phyloP scores from a whole-genome alignment of 768 basidiomycete genomes.

The Macrolepiota dolichaula region DNA sequence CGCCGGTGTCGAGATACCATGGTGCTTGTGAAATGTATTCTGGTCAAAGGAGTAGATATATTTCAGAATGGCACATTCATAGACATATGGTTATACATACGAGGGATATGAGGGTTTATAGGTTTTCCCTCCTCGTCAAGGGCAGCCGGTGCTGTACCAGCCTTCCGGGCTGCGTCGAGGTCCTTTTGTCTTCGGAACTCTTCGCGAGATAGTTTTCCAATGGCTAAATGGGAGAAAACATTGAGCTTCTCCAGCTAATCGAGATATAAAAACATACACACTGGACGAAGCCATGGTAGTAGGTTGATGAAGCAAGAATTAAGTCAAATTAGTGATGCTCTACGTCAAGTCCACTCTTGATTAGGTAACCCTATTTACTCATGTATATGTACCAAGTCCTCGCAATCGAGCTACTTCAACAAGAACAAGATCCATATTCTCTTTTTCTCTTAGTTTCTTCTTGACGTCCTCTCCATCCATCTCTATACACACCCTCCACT shows the following conservation, averaged over 20 bases:
- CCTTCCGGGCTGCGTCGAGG: slow-evolving; percentile 96
- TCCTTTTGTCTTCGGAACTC: slow-evolving; percentile 96
- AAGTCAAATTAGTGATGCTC: not conserved
- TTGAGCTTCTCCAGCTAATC: not conserved
- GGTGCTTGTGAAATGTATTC: slow-evolving; percentile 99
- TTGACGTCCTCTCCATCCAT: slow-evolving; percentile 52
- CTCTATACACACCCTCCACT: slow-evolving; percentile 73
- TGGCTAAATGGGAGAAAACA: slow-evolving; percentile 31
- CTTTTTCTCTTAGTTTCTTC: slow-evolving; percentile 25
- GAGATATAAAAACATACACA: slow-evolving; percentile 8
- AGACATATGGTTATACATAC: slow-evolving; percentile 41
- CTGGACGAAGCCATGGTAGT: slow-evolving; percentile 16
- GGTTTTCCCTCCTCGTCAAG: slow-evolving; percentile 92
- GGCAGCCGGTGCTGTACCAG: slow-evolving; percentile 95
- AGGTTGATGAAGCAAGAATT: not conserved
- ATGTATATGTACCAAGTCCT: slow-evolving; percentile 6
- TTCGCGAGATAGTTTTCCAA: slow-evolving; percentile 89
- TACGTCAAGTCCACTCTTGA: not conserved
- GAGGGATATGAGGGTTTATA: slow-evolving; percentile 99
- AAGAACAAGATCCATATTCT: slow-evolving; percentile 30
- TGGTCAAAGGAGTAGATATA: slow-evolving; percentile 26
- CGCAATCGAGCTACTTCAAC: slow-evolving; percentile 15
- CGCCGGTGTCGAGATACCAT: slow-evolving; percentile 96
- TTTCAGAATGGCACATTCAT: slow-evolving; percentile 3
- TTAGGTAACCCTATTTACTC: slow-evolving; percentile 8